These are phyloP conservation scores for Apiospora sp. DNA, from an alignment of 2,329 filamentous ascomycete species.

Conservation along the genomic window DNA sequence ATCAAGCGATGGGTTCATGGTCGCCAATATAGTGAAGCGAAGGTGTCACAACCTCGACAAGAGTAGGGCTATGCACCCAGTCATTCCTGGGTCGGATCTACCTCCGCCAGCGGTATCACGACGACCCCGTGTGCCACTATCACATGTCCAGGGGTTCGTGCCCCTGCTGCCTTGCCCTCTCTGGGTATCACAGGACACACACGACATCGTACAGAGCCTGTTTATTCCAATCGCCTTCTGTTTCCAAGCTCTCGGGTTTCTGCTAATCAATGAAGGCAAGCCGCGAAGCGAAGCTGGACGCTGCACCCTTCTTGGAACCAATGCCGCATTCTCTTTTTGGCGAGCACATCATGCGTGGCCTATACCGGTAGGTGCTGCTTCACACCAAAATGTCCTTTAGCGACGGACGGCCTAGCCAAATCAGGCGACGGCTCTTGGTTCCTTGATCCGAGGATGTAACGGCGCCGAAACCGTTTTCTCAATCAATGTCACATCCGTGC, in stretches of 20 bases:
- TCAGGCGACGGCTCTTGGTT: constrained; percentile 15
- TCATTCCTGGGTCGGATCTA: background rate
- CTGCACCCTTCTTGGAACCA: background rate
- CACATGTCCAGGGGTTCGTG: constrained; percentile 20
- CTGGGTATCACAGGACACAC: background rate
- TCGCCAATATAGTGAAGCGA: background rate
- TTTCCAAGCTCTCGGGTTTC: background rate
- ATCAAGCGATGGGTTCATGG: background rate
- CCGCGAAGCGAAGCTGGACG: background rate
- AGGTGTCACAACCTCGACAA: background rate
- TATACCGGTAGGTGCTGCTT: background rate
- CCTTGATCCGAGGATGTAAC: constrained; percentile 28
- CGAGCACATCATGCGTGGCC: background rate
- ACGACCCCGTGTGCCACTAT: constrained; percentile 5
- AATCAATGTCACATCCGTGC: constrained; percentile 18
- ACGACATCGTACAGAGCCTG: background rate
- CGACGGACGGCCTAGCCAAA: background rate
- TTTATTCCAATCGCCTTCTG: constrained; percentile 1
- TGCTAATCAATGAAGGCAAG: background rate
- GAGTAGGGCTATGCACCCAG: background rate
- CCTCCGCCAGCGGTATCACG: background rate
- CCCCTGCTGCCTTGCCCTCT: background rate
- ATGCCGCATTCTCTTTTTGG: background rate
- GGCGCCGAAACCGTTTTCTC: constrained; percentile 26
- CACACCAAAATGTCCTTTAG: too few species aligned